phyloP scores from a whole-genome alignment of 495 filamentous ascomycete species.

The Tuber brumale region DNA sequence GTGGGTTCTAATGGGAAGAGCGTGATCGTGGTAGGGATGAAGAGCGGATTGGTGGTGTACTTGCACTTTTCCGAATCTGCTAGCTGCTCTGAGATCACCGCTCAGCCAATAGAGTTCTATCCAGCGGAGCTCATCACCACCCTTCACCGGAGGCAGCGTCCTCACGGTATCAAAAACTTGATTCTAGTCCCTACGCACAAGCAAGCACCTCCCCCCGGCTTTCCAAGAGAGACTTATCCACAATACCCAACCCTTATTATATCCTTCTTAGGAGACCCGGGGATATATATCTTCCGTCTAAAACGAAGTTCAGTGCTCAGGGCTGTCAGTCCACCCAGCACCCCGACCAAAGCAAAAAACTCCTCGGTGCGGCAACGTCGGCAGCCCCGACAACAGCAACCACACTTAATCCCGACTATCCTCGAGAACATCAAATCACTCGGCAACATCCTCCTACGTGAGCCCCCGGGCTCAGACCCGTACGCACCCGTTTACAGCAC shows the following conservation, averaged over 20 bases:
- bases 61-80: constrained; percentile 10
- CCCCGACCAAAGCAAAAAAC: background rate
- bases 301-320: constrained; percentile 19
- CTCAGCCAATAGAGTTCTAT: constrained; percentile 15
- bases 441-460: background rate
- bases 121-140: constrained; percentile 5
- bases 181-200: constrained; percentile 17
- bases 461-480: background rate
- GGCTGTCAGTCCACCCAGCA: background rate
- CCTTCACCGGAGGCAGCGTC: background rate
- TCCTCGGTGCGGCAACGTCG: background rate
- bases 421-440: background rate
- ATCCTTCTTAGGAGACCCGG: constrained; percentile 2
- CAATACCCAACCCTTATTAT: constrained; percentile 20
- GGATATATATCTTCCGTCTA: constrained; percentile 23
- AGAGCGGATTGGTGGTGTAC: constrained; percentile 18
- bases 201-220: background rate
- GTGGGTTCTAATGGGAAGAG: constrained; percentile 11
- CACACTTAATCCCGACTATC: background rate
- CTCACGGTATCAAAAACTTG: constrained; percentile 7
- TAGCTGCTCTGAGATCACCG: constrained; percentile 4
- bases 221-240: background rate
- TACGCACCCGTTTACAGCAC: background rate
- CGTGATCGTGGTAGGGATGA: constrained; percentile 20
- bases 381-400: background rate